Base-by-base conservation (phyloP, 768 basidiomycete species). In the Ephemerocybe angulata region DNA sequence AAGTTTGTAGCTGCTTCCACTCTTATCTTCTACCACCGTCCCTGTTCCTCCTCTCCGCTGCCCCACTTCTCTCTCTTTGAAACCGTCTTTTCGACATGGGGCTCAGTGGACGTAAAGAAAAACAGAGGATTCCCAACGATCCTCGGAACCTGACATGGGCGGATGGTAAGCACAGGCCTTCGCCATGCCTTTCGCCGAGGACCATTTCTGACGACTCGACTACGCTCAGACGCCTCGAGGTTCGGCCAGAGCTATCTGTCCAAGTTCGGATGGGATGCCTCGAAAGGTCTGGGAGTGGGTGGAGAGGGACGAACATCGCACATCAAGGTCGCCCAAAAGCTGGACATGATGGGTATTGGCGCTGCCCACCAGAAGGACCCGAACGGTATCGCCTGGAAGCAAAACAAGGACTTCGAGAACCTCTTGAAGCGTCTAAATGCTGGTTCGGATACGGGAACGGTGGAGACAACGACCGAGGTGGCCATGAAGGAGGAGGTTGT, bases 331-430 rank as follows among this genome's bases (percentile, higher is more conserved):
- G 72, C 80, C 5, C 90, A 91, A 57, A 93, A 93, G 65, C 79
- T 93, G 28, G 89, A 93, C 68, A 83, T 92, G 85, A 74, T 92
- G 54, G 91, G 91, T 15, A 90, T 93, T 59, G 91, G 91, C 10
- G 87, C 86, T 35, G 83, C 81, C 48, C 84, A 87, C 57, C 79
- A 76, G 61, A 78, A 73, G 53, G 85, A 85, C 62, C 81, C 83
- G 2, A 78, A 86, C 61, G 89, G 87, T 6, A 82, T 87, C 59
- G 88, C 89, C 24, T 91, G 90, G 90, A 88, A 90, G 67, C 90
- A 93, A 72, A 90, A 88, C 59, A 82, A 74, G 59, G 90, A 93
- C 52, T 93, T 90, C 60, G 90, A 93, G 66, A 82, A 76, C 50
- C 61, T 93, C 42, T 64, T 93, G 60, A 79, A 74, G 62, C 73